Conservation (phyloP, 306 rosid species). For the Dicorynia guianensis region DNA sequence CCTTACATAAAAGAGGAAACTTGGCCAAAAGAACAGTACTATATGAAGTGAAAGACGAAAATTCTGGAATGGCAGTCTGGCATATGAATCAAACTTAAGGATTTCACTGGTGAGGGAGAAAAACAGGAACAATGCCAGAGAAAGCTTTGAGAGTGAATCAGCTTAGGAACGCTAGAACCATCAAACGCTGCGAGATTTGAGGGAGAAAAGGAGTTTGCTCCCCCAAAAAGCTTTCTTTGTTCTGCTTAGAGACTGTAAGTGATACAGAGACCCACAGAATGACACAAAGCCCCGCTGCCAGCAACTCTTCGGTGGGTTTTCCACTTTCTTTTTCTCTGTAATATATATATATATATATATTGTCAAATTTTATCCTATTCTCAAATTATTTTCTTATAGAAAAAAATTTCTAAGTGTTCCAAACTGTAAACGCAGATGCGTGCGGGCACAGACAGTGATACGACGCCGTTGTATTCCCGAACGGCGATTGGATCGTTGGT, state of each 20-base stretch:
- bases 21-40: not conserved
- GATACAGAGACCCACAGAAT: not conserved
- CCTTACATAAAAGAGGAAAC: constrained; percentile 19
- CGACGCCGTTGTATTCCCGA: not conserved
- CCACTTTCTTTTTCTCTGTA: not conserved
- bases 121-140: constrained; percentile 28
- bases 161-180: not conserved
- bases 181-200: constrained; percentile 41
- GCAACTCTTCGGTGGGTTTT: not conserved
- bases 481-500: not conserved
- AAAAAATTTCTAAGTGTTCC: not conserved
- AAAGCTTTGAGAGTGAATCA: constrained; percentile 19
- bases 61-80: not conserved
- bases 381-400: not conserved
- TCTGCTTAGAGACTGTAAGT: constrained; percentile 12
- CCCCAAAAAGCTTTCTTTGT: constrained; percentile 39
- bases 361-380: not conserved
- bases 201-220: constrained; percentile 34
- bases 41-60: not conserved
- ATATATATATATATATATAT: no score
- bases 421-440: not conserved
- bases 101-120: constrained; percentile 26
- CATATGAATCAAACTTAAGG: constrained; percentile 36
- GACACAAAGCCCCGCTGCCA: not conserved
- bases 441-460: not conserved